Percentiles rank a stretch among this genome's conserved stretches.
Evolutionary conservation across 2,329 filamentous ascomycete species (phyloP).

Genomic region (Zymoseptoria passerinii): DNA sequence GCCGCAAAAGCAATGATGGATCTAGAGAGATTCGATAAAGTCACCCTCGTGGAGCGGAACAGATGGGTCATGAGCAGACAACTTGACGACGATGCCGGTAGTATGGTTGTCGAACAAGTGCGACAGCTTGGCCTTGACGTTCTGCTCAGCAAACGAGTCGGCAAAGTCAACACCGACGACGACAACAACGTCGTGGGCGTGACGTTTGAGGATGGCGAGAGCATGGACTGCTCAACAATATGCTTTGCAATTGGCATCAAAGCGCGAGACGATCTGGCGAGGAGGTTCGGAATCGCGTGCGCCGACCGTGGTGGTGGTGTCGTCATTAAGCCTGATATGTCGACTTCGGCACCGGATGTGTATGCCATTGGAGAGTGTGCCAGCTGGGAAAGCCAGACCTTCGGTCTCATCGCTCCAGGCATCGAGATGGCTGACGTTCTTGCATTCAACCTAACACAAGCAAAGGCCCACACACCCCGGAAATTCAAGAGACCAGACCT

Average conservation of each 20-base stretch:
- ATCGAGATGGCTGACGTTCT: slow-evolving; percentile 90
- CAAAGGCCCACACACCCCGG: slow-evolving; percentile 59
- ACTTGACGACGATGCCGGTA: slow-evolving; percentile 71
- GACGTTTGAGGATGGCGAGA: slow-evolving; percentile 70
- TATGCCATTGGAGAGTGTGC: slow-evolving; percentile 90
- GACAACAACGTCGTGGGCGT: slow-evolving; percentile 64
- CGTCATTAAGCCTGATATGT: slow-evolving; percentile 57
- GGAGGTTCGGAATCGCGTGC: slow-evolving; percentile 60
- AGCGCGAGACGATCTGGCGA: slow-evolving; percentile 68
- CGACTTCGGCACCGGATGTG: slow-evolving; percentile 62
- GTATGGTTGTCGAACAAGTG: slow-evolving; percentile 75
- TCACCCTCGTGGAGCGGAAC: slow-evolving; percentile 75
- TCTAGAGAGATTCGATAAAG: slow-evolving; percentile 61
- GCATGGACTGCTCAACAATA: slow-evolving; percentile 68
- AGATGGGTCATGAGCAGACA: slow-evolving; percentile 76
- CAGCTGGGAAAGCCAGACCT: slow-evolving; percentile 79
- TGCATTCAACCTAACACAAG: slow-evolving; percentile 82
- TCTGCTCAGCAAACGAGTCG: slow-evolving; percentile 66
- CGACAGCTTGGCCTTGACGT: slow-evolving; percentile 70
- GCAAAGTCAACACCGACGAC: slow-evolving; percentile 59
- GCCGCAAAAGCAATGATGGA: slow-evolving; percentile 91
- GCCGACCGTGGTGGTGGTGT: slow-evolving; percentile 68
- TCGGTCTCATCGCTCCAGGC: slow-evolving; percentile 80
- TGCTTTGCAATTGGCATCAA: slow-evolving; percentile 88
- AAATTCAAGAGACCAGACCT: slow-evolving; percentile 75